These are phyloP conservation scores for Termitomyces sp. DNA, from an alignment of 768 basidiomycete genomes.

Conservation along the genomic window DNA sequence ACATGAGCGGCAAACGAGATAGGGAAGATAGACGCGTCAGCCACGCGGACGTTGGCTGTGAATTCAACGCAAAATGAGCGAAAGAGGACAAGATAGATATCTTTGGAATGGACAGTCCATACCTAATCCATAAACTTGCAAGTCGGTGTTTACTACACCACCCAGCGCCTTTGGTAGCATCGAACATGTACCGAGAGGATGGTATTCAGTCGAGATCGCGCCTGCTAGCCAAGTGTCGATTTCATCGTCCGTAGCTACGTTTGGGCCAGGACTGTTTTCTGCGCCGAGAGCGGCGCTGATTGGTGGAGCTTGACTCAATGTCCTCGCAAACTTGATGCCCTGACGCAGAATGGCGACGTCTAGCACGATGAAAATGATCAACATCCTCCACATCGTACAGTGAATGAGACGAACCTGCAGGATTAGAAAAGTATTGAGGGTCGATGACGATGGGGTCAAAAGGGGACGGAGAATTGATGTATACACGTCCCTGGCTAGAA, in stretches of 20 bases:
- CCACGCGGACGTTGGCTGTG: slow-evolving; percentile 39
- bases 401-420: slow-evolving; percentile 30
- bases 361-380: slow-evolving; percentile 5
- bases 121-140: slow-evolving; percentile 51
- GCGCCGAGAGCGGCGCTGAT: slow-evolving; percentile 34
- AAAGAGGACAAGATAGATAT: neutral
- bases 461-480: slow-evolving; percentile 51
- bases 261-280: slow-evolving; percentile 46
- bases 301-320: slow-evolving; percentile 45
- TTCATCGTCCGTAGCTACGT: slow-evolving; percentile 46
- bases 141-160: slow-evolving; percentile 51
- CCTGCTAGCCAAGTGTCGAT: slow-evolving; percentile 47
- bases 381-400: neutral
- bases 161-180: slow-evolving; percentile 50
- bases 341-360: slow-evolving; percentile 47
- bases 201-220: slow-evolving; percentile 47
- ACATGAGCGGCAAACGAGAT: slow-evolving; percentile 20
- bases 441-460: slow-evolving; percentile 61
- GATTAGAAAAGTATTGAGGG: slow-evolving; percentile 57
- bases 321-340: slow-evolving; percentile 58
- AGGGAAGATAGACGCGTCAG: slow-evolving; percentile 20
- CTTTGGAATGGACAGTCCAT: slow-evolving; percentile 1
- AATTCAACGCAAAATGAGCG: neutral
- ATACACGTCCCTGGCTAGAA: slow-evolving; percentile 48
- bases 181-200: slow-evolving; percentile 51